These are phyloP conservation scores for Aspergillus unguis DNA, from an alignment of 2,329 filamentous ascomycete genomes.

Conservation along the genomic window DNA sequence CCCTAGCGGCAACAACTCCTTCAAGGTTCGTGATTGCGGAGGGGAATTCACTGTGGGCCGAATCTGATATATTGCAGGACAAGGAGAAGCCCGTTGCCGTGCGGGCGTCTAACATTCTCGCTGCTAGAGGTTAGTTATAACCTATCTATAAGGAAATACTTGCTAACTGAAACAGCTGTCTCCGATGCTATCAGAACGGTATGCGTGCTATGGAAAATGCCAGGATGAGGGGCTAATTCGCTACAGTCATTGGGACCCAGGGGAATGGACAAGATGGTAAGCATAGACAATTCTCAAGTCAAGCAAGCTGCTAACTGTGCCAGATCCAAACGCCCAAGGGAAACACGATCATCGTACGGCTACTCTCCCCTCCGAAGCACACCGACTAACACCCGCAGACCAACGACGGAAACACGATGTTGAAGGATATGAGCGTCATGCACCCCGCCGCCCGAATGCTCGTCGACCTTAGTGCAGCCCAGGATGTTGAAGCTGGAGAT, in stretches of 20 bases:
- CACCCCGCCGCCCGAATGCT: conserved; percentile 99
- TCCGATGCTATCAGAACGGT: conserved; percentile 93
- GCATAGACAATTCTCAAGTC: conserved; percentile 7
- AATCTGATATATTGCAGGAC: conserved; percentile 52
- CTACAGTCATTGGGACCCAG: conserved; percentile 78
- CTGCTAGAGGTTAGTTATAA: conserved; percentile 72
- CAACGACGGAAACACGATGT: conserved; percentile 98
- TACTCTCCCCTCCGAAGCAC: conserved; percentile 5
- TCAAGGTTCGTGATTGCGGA: conserved; percentile 53
- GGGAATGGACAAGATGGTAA: conserved; percentile 96
- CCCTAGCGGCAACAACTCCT: conserved; percentile 61
- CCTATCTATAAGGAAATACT: conserved; percentile 1
- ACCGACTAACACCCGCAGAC: conserved; percentile 52
- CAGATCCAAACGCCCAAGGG: conserved; percentile 90
- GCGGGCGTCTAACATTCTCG: conserved; percentile 92
- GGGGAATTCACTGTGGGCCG: conserved; percentile 27
- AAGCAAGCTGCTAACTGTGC: conserved; percentile 22
- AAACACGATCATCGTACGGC: conserved; percentile 79
- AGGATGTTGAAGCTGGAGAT: conserved; percentile 97
- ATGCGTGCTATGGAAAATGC: conserved; percentile 27
- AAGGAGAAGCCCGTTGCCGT: conserved; percentile 99
- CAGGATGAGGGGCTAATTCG: conserved; percentile 40
- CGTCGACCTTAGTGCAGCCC: conserved; percentile 92
- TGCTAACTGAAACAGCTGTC: conserved; percentile 63
- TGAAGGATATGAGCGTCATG: conserved; percentile 98